Conservation (phyloP, 495 filamentous ascomycete species). For the Durotheca rogersii region DNA sequence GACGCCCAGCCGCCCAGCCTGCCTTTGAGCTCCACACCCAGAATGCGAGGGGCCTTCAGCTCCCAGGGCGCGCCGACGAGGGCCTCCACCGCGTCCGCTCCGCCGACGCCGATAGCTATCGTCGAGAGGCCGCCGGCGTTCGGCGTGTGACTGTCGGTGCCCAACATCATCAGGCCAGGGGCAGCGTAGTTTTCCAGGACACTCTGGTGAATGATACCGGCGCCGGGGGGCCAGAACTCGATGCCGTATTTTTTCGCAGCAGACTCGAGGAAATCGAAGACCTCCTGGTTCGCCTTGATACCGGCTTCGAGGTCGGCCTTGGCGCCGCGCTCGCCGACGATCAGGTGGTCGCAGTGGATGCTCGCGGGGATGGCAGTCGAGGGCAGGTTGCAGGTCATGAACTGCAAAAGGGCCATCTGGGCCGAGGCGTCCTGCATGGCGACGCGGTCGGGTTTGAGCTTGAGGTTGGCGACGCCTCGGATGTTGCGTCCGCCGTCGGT, state of each 20-base stretch:
- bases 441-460: constrained; percentile 95
- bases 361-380: constrained; percentile 94
- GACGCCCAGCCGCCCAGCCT: constrained; percentile 85
- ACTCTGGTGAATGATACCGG: constrained; percentile 98
- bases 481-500: constrained; percentile 79
- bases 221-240: constrained; percentile 97
- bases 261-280: constrained; percentile 95
- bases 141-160: constrained; percentile 96
- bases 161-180: constrained; percentile 98
- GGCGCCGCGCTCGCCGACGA: constrained; percentile 89
- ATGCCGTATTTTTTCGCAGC: constrained; percentile 96
- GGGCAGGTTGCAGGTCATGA: constrained; percentile 93
- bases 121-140: constrained; percentile 92
- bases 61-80: constrained; percentile 97
- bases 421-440: constrained; percentile 99
- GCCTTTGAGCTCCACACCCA: constrained; percentile 85
- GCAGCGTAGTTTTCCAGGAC: constrained; percentile 98
- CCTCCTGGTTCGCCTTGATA: constrained; percentile 91
- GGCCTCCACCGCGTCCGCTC: constrained; percentile 95
- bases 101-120: constrained; percentile 96
- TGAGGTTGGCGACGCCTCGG: constrained; percentile 86
- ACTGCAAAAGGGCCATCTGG: constrained; percentile 96
- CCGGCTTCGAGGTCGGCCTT: constrained; percentile 83
- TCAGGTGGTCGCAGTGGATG: constrained; percentile 99
- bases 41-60: constrained; percentile 84